Percentiles rank a stretch among this genome's conserved stretches.
These are phyloP conservation scores for Kwoniella dendrophila DNA, from an alignment of 768 basidiomycete genomes.

Conservation along the genomic window DNA sequence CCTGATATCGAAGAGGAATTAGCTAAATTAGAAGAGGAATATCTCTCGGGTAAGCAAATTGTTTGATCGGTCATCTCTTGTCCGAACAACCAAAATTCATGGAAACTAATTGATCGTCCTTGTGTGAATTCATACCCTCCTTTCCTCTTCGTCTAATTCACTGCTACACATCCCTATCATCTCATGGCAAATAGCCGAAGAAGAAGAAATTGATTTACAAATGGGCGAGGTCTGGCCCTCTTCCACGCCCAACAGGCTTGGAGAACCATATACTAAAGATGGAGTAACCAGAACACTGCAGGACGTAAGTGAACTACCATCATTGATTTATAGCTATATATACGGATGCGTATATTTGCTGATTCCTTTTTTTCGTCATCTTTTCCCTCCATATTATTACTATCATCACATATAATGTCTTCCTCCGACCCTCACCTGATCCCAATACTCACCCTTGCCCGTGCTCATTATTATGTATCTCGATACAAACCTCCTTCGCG, in stretches of 20 bases:
- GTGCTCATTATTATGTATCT: neutral
- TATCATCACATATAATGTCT: neutral
- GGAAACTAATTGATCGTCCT: conserved; percentile 6
- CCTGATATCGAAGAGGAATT: conserved; percentile 40
- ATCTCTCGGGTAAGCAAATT: conserved; percentile 8
- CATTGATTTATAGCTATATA: neutral
- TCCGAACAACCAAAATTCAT: neutral
- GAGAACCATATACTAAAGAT: conserved; percentile 24
- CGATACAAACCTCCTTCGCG: neutral
- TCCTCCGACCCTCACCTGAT: neutral
- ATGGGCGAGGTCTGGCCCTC: conserved; percentile 45
- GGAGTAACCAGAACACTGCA: conserved; percentile 12
- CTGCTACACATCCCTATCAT: neutral
- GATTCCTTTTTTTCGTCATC: neutral
- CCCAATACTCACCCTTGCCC: conserved; percentile 1
- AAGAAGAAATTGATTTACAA: conserved; percentile 29
- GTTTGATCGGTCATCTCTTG: no score
- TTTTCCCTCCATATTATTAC: neutral
- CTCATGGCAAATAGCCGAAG: conserved; percentile 23
- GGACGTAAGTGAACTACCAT: conserved; percentile 27
- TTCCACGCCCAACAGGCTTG: conserved; percentile 38
- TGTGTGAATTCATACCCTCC: neutral
- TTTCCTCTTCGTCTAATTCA: neutral
- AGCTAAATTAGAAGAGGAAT: conserved; percentile 30
- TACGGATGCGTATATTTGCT: neutral